Percentiles rank a stretch among this genome's conserved stretches.
These are phyloP conservation scores for Ophiorrhiza pumila DNA, from an alignment of 257 asterid species.

Conservation along the genomic window DNA sequence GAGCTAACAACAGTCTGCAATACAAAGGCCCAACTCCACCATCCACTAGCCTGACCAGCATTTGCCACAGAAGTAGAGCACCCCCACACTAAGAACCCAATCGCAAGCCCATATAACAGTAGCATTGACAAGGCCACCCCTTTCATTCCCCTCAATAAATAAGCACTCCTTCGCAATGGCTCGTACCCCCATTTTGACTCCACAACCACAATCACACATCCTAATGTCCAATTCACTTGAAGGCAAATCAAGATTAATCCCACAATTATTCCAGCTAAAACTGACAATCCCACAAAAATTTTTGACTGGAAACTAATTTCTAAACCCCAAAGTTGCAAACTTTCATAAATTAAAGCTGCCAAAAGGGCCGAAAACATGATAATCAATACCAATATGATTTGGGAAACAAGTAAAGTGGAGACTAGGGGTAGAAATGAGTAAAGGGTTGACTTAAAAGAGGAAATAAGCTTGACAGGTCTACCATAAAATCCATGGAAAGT, in stretches of 20 bases:
- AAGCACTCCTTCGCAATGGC: slow-evolving; percentile 52
- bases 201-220: slow-evolving; percentile 45
- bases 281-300: slow-evolving; percentile 12
- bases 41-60: slow-evolving; percentile 28
- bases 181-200: slow-evolving; percentile 67
- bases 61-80: slow-evolving; percentile 24
- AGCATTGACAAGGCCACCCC: slow-evolving; percentile 33
- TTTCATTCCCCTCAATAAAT: slow-evolving; percentile 52
- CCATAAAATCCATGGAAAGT: slow-evolving; percentile 54
- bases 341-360: background rate
- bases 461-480: slow-evolving; percentile 40
- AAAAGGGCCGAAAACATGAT: slow-evolving; percentile 15
- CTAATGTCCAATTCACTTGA: slow-evolving; percentile 45
- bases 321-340: slow-evolving; percentile 33
- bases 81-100: slow-evolving; percentile 27
- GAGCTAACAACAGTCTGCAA: slow-evolving; percentile 42
- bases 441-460: slow-evolving; percentile 48
- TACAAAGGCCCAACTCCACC: slow-evolving; percentile 53
- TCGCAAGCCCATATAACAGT: slow-evolving; percentile 16
- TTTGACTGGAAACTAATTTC: slow-evolving; percentile 28
- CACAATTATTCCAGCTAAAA: slow-evolving; percentile 5
- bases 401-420: slow-evolving; percentile 19
- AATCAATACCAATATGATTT: slow-evolving; percentile 13
- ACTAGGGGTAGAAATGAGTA: slow-evolving; percentile 38
- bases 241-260: slow-evolving; percentile 25